Base-by-base conservation (phyloP, 192 early-diverging fungal species). In the Linnemannia schmuckeri region DNA sequence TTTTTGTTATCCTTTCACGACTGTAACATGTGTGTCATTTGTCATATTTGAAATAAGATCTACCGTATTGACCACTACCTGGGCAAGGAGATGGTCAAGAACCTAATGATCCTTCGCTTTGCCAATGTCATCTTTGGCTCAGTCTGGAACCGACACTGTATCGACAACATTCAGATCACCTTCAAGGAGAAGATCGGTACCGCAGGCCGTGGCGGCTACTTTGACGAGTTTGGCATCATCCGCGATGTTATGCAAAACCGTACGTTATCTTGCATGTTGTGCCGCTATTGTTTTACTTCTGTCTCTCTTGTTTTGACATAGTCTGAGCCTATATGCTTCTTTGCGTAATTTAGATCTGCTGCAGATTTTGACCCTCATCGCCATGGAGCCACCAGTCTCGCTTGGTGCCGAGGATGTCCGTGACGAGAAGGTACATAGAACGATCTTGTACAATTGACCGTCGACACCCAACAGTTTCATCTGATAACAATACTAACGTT, bases 41-140 rank as follows among this genome's bases (percentile, higher is more conserved):
- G 61, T 66, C 61, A 66, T 33, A 4, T 33, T 22, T 17, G 5
- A 2, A 2, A 9, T 15, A 75, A 96, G 95, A 96, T 98, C 72
- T 99, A 97, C 92, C 95, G 98, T 75, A 99, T 99, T 82, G 98
- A 99, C 88, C 98, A 99, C 88, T 99, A 99, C 84, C 93, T 99
- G 42, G 98, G 98, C 78, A 99, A 99, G 89, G 98, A 99, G 87
- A 99, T 99, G 98, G 97, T 99, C 81, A 99, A 99, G 91, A 98
- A 98, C 88, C 90, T 99, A 71, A 96, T 98, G 93, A 94, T 96
- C 13, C 84, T 99, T 70, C 94, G 98, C 63, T 98, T 99, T 86
- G 97, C 96, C 72, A 99, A 99, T 89, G 93, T 97, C 9, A 96
- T 99, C 75, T 97, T 98, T 85, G 96, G 97, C 54, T 93, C 96